These are phyloP conservation scores for Irpex rosettiformis DNA, from an alignment of 1,284 basidiomycete genomes.

Conservation along the genomic window DNA sequence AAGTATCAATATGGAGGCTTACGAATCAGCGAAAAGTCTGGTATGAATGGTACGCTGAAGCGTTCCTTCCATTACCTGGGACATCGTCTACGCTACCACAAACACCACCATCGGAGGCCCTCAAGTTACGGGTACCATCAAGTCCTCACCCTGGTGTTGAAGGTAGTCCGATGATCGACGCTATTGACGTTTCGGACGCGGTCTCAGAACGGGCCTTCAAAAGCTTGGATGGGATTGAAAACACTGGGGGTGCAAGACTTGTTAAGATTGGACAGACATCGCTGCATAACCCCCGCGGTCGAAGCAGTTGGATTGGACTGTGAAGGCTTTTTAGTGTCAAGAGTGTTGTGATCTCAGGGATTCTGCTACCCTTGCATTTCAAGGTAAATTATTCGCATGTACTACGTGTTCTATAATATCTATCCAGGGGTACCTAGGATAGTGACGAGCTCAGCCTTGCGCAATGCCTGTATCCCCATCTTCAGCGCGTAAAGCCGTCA, in stretches of 20 bases:
- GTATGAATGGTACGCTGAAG: slow-evolving; percentile 99
- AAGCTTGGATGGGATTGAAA: slow-evolving; percentile 25
- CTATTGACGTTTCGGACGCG: slow-evolving; percentile 40
- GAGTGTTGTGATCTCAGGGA: too few species aligned
- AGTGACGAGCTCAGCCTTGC: background rate
- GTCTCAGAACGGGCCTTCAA: background rate
- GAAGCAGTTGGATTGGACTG: slow-evolving; percentile 91
- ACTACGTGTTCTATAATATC: background rate
- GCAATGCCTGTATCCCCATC: too few species aligned
- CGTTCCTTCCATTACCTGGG: slow-evolving; percentile 68
- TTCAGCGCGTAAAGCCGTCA: background rate
- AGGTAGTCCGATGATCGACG: slow-evolving; percentile 59
- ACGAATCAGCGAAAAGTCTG: slow-evolving; percentile 88
- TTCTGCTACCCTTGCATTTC: too few species aligned
- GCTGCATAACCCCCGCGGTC: slow-evolving; percentile 87
- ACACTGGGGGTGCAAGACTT: slow-evolving; percentile 28
- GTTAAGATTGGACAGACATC: slow-evolving; percentile 93
- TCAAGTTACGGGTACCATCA: slow-evolving; percentile 1
- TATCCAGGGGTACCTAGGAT: background rate
- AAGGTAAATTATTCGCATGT: background rate
- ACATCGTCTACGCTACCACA: slow-evolving; percentile 20
- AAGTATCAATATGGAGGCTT: slow-evolving; percentile 93
- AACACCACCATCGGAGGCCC: slow-evolving; percentile 17
- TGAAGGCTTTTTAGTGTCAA: slow-evolving; percentile 13
- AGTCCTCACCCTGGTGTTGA: background rate